Conservation (phyloP, 805 yeast species). For the Danielia reshetovae region DNA sequence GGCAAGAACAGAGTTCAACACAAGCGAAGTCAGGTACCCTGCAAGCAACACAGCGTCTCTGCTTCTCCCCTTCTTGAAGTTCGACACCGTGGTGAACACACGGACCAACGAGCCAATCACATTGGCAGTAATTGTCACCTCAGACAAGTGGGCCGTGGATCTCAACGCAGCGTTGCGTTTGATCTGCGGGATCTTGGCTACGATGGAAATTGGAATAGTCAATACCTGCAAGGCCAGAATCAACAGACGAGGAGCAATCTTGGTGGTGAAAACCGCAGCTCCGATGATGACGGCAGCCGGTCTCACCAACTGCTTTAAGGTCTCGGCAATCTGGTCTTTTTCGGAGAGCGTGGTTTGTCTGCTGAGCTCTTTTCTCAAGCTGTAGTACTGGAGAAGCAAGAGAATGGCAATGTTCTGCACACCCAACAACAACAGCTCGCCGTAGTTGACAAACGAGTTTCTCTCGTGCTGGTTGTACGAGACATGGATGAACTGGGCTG, state of each 20-base stretch:
- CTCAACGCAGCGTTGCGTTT: conserved; percentile 28
- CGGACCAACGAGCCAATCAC: conserved; percentile 36
- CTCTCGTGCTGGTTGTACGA: conserved; percentile 33
- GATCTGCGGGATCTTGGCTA: conserved; percentile 40
- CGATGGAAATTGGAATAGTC: conserved; percentile 35
- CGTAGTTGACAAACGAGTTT: conserved; percentile 36
- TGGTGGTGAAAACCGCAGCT: conserved; percentile 24
- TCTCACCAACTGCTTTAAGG: conserved; percentile 15
- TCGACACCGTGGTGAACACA: conserved; percentile 37
- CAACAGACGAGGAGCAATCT: conserved; percentile 27
- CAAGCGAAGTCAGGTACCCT: conserved; percentile 35
- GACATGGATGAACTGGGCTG: conserved; percentile 36
- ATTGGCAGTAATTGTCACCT: conserved; percentile 39
- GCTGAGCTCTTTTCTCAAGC: conserved; percentile 19
- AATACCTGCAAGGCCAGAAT: conserved; percentile 31
- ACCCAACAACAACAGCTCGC: conserved; percentile 38
- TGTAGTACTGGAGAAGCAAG: conserved; percentile 32
- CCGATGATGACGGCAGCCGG: conserved; percentile 29
- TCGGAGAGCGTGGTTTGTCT: conserved; percentile 13
- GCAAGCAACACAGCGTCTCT: conserved; percentile 34
- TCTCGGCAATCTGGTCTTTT: conserved; percentile 13
- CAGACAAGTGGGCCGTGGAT: conserved; percentile 36
- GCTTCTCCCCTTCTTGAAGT: conserved; percentile 20
- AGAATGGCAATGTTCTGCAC: conserved; percentile 36
- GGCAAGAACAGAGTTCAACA: conserved; percentile 31